Evolutionary conservation across 2,329 filamentous ascomycete species (phyloP).

Genomic region (Talaromyces sp.): DNA sequence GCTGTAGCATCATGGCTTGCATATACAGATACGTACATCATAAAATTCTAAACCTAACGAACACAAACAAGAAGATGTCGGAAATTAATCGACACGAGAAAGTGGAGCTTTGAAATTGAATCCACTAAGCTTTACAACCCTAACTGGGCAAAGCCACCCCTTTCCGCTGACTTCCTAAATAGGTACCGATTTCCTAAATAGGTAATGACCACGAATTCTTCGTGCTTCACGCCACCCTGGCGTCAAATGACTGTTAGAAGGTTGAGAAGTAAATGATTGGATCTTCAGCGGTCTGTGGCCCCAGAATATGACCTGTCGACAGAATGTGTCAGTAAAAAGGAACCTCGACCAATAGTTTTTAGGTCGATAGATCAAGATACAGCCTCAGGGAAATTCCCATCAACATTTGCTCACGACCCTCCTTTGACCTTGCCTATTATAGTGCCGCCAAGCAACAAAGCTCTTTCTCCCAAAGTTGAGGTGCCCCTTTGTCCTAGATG

Average conservation of each 20-base stretch:
- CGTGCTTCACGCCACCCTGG: neutral
- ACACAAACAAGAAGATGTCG: neutral
- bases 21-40: no score
- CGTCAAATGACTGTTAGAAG: neutral
- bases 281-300: neutral
- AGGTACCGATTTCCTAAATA: neutral
- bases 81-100: neutral
- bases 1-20: no score
- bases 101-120: no score
- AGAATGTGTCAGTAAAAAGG: neutral
- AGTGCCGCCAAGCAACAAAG: neutral
- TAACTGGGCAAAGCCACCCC: neutral
- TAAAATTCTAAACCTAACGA: no score
- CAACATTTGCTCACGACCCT: neutral
- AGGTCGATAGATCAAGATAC: neutral
- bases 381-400: no score
- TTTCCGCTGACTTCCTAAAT: neutral
- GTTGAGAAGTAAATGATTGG: no score
- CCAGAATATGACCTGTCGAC: neutral
- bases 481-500: neutral
- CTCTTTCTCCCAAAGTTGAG: neutral
- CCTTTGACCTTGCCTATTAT: neutral
- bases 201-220: neutral
- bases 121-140: no score
- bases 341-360: neutral